Conservation (phyloP, 495 filamentous ascomycete genomes). For the Trichoderma virens region DNA sequence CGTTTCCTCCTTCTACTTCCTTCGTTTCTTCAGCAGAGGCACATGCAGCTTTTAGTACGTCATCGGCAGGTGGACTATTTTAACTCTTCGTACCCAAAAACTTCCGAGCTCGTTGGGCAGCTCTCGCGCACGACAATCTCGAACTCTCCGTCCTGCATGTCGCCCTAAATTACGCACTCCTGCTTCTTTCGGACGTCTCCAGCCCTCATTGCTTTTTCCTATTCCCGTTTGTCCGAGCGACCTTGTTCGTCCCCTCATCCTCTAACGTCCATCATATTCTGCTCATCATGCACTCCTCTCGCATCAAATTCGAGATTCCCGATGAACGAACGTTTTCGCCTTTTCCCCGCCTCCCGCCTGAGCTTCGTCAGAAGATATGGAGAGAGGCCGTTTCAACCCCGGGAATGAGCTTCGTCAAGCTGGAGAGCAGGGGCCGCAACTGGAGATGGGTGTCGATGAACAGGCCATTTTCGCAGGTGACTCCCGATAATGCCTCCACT, state of each 20-base stretch:
- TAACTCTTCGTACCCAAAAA: not conserved
- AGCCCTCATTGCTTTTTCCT: not conserved
- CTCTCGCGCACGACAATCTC: not conserved
- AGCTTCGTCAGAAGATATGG: constrained; percentile 24
- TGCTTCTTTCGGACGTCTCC: not conserved
- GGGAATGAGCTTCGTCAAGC: constrained; percentile 27
- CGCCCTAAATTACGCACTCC: not conserved
- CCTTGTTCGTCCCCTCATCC: not conserved
- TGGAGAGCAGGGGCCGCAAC: constrained; percentile 10
- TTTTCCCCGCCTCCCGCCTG: constrained; percentile 20
- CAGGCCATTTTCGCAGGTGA: not conserved
- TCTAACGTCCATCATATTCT: not conserved
- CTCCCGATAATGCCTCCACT: not conserved
- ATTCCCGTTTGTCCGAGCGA: not conserved
- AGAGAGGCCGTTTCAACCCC: constrained; percentile 18
- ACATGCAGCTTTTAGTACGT: constrained; percentile 2
- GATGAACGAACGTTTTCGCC: constrained; percentile 14
- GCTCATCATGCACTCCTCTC: not conserved
- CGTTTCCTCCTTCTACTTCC: too few relatives aligned
- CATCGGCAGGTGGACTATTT: not conserved
- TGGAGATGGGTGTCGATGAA: not conserved
- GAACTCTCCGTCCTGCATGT: not conserved
- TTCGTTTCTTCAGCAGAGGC: not conserved
- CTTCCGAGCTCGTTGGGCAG: not conserved
- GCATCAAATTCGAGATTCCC: constrained; percentile 8